Percentiles rank a stretch among this genome's conserved stretches.
These are phyloP conservation scores for Mucor lusitanicus DNA, from an alignment of 371 early-diverging fungal species.

Conservation along the genomic window DNA sequence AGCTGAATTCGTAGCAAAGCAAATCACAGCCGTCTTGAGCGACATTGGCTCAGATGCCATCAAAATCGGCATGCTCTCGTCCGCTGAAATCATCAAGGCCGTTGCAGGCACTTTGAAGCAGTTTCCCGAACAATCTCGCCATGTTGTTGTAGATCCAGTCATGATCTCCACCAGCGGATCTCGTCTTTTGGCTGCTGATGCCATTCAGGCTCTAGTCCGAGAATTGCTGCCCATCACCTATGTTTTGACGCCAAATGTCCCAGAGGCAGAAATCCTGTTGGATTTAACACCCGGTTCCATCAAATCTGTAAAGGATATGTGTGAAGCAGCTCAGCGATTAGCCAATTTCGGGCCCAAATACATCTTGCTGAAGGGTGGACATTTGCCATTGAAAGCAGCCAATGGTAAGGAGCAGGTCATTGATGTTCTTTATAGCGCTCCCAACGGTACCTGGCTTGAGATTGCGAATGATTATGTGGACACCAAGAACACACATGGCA, in stretches of 20 bases:
- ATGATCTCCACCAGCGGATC: conserved; percentile 84
- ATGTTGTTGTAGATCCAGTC: conserved; percentile 82
- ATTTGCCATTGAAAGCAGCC: conserved; percentile 54
- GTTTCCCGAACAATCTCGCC: conserved; percentile 24
- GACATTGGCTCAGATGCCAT: conserved; percentile 81
- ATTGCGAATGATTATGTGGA: conserved; percentile 58
- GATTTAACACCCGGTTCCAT: conserved; percentile 36
- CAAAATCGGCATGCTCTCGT: conserved; percentile 84
- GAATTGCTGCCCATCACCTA: conserved; percentile 69
- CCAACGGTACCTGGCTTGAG: conserved; percentile 34
- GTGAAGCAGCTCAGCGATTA: conserved; percentile 53
- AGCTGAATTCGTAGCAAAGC: conserved; percentile 67
- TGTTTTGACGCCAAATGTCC: conserved; percentile 80
- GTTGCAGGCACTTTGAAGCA: conserved; percentile 52
- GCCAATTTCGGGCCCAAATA: conserved; percentile 50
- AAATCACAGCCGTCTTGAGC: conserved; percentile 68
- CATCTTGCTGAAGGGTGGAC: conserved; percentile 83
- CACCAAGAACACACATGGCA: conserved; percentile 80
- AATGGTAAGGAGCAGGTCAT: conserved; percentile 39
- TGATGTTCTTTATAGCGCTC: conserved; percentile 67
- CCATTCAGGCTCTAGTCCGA: conserved; percentile 55
- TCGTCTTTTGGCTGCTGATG: conserved; percentile 62
- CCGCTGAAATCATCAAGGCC: conserved; percentile 59
- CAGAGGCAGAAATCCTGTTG: conserved; percentile 74
- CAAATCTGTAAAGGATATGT: conserved; percentile 54